phyloP scores from a whole-genome alignment of 495 filamentous ascomycete genomes.

The Tuber borchii region DNA sequence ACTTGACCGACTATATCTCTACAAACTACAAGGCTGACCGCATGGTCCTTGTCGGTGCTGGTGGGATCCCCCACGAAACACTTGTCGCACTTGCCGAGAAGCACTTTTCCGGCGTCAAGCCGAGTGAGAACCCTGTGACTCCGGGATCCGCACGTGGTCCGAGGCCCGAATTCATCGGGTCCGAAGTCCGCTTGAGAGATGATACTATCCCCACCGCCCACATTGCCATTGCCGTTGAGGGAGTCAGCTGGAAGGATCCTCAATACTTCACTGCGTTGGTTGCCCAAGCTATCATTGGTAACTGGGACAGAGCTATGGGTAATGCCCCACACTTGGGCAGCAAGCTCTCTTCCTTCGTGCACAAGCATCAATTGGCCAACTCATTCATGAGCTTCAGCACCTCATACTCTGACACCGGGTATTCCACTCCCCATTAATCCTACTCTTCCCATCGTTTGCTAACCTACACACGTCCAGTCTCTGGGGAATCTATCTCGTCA shows the following conservation, averaged over 20 bases:
- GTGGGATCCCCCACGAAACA: conserved; percentile 86
- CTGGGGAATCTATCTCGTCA: conserved; percentile 98
- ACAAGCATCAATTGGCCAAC: conserved; percentile 90
- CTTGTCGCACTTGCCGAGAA: conserved; percentile 94
- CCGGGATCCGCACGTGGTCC: conserved; percentile 64
- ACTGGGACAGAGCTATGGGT: conserved; percentile 99
- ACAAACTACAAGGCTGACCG: conserved; percentile 98
- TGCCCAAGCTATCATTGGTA: conserved; percentile 96
- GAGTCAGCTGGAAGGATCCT: conserved; percentile 97
- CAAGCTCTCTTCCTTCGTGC: conserved; percentile 90
- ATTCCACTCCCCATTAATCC: conserved; percentile 40
- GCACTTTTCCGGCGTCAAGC: conserved; percentile 69
- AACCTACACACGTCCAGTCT: conserved; percentile 54
- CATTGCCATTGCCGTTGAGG: conserved; percentile 97
- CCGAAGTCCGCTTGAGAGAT: conserved; percentile 87
- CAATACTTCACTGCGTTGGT: conserved; percentile 98
- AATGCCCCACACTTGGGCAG: conserved; percentile 91
- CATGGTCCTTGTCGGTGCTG: conserved; percentile 95
- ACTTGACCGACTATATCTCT: conserved; percentile 93
- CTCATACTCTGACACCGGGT: conserved; percentile 98
- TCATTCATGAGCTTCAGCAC: conserved; percentile 99
- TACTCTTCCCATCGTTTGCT: conserved; percentile 15
- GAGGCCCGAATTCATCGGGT: conserved; percentile 90
- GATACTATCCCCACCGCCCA: conserved; percentile 93
- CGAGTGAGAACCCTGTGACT: conserved; percentile 62